These are phyloP conservation scores for Nicotiana tomentosiformis DNA, from an alignment of 257 asterid genomes.

Conservation along the genomic window DNA sequence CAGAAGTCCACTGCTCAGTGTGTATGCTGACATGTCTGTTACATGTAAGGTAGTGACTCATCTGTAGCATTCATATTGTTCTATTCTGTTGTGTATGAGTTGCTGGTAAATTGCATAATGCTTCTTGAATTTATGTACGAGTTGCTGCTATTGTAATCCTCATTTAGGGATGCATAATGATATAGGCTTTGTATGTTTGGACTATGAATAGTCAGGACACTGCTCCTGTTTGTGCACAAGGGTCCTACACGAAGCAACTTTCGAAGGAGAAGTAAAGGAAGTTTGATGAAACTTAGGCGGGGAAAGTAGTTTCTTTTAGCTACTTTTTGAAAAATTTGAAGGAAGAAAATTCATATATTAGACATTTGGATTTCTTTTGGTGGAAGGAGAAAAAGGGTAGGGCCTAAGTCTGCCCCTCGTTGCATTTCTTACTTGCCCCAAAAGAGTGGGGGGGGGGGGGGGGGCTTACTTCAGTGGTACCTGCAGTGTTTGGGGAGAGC, in stretches of 20 bases:
- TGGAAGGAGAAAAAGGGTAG: too few species aligned
- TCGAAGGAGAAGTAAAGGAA: background rate
- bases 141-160: background rate
- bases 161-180: background rate
- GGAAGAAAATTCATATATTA: background rate
- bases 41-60: conserved; percentile 74
- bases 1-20: conserved; percentile 97
- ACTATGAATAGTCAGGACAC: background rate
- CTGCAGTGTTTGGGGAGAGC: background rate
- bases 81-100: background rate
- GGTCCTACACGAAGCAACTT: background rate
- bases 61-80: background rate
- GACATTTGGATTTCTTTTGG: background rate
- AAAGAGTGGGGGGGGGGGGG: too few species aligned
- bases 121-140: background rate
- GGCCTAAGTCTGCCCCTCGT: too few species aligned
- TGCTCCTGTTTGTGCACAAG: background rate
- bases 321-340: background rate
- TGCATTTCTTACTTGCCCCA: too few species aligned
- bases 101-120: background rate
- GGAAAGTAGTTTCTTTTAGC: background rate
- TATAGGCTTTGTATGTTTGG: background rate
- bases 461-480: background rate
- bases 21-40: conserved; percentile 98
- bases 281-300: background rate